Percentiles rank a stretch among this genome's conserved stretches.
phyloP scores from a whole-genome alignment of 257 asterid species.

The Echites panduratus region DNA sequence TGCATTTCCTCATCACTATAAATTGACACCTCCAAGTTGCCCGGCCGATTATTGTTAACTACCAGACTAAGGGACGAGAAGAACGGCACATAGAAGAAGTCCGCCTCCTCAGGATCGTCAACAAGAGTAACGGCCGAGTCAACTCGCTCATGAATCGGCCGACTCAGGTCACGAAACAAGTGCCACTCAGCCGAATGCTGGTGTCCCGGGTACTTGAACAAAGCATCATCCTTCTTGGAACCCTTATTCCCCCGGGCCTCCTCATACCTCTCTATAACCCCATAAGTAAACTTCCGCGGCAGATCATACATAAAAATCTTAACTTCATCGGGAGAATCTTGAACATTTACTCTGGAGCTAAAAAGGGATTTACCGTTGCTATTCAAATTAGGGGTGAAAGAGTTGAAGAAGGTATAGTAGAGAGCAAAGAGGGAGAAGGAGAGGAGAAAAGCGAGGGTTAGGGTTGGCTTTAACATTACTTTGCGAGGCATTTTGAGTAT shows the following conservation, averaged over 20 bases:
- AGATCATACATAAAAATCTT: slow-evolving; percentile 68
- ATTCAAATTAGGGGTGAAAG: slow-evolving; percentile 24
- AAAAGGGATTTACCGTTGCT: not conserved
- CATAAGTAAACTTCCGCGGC: slow-evolving; percentile 82
- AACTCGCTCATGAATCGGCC: slow-evolving; percentile 41
- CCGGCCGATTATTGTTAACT: slow-evolving; percentile 66
- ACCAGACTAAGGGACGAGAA: slow-evolving; percentile 90
- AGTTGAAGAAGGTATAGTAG: slow-evolving; percentile 43
- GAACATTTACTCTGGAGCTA: not conserved
- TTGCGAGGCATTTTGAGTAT: slow-evolving; percentile 51
- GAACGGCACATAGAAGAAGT: slow-evolving; percentile 81
- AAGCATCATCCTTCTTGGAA: slow-evolving; percentile 34
- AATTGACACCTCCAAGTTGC: slow-evolving; percentile 3
- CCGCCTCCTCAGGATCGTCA: slow-evolving; percentile 74
- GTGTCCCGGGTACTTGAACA: slow-evolving; percentile 83
- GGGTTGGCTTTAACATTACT: slow-evolving; percentile 50
- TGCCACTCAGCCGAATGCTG: slow-evolving; percentile 98
- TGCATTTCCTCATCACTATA: slow-evolving; percentile 87
- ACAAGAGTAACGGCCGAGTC: slow-evolving; percentile 45
- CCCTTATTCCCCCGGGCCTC: slow-evolving; percentile 57
- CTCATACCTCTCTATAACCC: slow-evolving; percentile 84
- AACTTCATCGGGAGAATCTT: slow-evolving; percentile 16
- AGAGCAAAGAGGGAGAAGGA: slow-evolving; percentile 37
- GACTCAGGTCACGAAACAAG: slow-evolving; percentile 61
- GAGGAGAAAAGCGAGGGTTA: slow-evolving; percentile 41